Evolutionary conservation across 345 rosid species (phyloP).

Genomic region (Dimocarpus longan): DNA sequence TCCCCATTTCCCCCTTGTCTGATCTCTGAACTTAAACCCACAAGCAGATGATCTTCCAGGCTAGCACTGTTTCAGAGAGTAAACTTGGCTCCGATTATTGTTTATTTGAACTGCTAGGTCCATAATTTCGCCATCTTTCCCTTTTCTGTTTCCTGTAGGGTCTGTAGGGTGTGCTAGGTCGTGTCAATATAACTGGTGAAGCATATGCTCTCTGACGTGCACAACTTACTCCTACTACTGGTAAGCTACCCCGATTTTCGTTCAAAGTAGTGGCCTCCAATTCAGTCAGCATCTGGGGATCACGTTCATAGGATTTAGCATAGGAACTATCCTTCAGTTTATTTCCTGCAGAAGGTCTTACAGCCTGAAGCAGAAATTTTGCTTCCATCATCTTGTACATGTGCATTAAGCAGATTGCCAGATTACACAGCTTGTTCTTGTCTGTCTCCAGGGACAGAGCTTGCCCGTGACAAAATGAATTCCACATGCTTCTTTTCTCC

Average conservation of each 20-base stretch:
- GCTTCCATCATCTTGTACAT: slow-evolving; percentile 70
- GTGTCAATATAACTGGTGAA: slow-evolving; percentile 28
- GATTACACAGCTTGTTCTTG: slow-evolving; percentile 74
- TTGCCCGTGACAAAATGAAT: slow-evolving; percentile 42
- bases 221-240: not conserved
- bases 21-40: slow-evolving; percentile 12
- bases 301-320: slow-evolving; percentile 65
- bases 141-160: not conserved
- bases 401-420: slow-evolving; percentile 72
- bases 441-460: slow-evolving; percentile 64
- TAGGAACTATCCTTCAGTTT: slow-evolving; percentile 59
- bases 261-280: slow-evolving; percentile 33
- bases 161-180: slow-evolving; percentile 2
- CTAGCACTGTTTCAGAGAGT: slow-evolving; percentile 27
- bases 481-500: not conserved
- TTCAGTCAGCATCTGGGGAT: slow-evolving; percentile 50
- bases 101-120: not conserved
- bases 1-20: slow-evolving; percentile 28
- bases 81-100: not conserved
- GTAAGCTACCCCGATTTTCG: slow-evolving; percentile 14
- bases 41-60: slow-evolving; percentile 27
- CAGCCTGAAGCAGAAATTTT: slow-evolving; percentile 55
- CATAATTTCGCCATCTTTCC: slow-evolving; percentile 8
- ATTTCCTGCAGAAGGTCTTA: slow-evolving; percentile 39
- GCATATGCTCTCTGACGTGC: slow-evolving; percentile 5